Evolutionary conservation across 306 rosid genomes (phyloP), one percentile per base, ranked within the genome.

Genomic region (Prunus mume): DNA sequence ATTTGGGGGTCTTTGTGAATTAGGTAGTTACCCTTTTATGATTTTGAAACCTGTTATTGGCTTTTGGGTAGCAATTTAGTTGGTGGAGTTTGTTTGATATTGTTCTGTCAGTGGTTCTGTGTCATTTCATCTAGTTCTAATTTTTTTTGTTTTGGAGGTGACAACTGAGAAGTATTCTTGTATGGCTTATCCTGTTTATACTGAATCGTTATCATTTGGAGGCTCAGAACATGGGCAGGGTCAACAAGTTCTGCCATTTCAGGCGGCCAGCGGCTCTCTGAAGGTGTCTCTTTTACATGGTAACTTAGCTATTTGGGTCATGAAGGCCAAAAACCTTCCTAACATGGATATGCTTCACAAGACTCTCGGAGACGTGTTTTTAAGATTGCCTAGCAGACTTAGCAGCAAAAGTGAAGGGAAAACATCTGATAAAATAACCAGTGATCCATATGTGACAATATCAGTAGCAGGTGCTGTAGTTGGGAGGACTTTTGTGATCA

Each of bases 371-470:
- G 87, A 82, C 41, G 57, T 87, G 87, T 66, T 92, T 46, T 79
- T 86, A 0, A 82, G 15, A 46, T 32, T 91, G 2, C 85, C 93
- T 11, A 38, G 61, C 20, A 86, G 62, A 55, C 68, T 83, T 64
- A 50, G 78, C 46, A 77, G 58, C 55, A 86, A 83, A 32, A 71
- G 76, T 43, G 83, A 85, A 63, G 81, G 88, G 62, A 77, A 82
- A 6, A 22, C 76, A 71, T 69, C 90, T 28, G 30, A 45, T 2
- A 61, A 75, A 61, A 32, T 80, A 34, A 89, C 95, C 19, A 90
- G 96, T 82, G 97, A 94, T 79, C 96, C 98, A 0, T 94, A 94
- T 65, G 97, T 92, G 30, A 87, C 96, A 0, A 85, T 89, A 0
- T 86, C 97, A 9, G 86, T 90, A 7, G 83, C 91, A 1, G 85